phyloP scores from a whole-genome alignment of 805 yeast genomes.

The Debaryomyces castellii region DNA sequence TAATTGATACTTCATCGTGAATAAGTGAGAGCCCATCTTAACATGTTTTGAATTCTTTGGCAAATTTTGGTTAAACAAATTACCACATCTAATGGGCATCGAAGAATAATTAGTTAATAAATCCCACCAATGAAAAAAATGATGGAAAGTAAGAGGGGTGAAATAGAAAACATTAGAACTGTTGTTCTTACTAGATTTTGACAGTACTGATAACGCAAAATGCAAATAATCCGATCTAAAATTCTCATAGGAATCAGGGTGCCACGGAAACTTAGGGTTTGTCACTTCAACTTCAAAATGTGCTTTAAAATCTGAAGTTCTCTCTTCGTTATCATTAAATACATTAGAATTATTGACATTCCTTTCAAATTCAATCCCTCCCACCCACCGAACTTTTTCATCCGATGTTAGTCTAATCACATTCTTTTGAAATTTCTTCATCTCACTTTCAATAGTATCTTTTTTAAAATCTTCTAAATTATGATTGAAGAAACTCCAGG shows the following conservation, averaged over 20 bases:
- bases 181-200: conserved; percentile 28
- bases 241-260: conserved; percentile 75
- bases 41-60: conserved; percentile 18
- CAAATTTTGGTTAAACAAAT: conserved; percentile 18
- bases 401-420: conserved; percentile 55
- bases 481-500: conserved; percentile 30
- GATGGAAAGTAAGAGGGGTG: conserved; percentile 37
- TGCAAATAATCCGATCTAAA: conserved; percentile 84
- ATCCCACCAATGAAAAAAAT: conserved; percentile 46
- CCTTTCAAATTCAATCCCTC: conserved; percentile 74
- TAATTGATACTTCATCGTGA: conserved; percentile 41
- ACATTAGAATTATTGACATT: conserved; percentile 36
- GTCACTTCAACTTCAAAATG: conserved; percentile 65
- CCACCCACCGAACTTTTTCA: conserved; percentile 73
- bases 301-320: conserved; percentile 51
- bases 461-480: conserved; percentile 13
- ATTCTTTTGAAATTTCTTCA: conserved; percentile 35
- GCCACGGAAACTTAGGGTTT: conserved; percentile 54
- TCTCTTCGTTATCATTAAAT: conserved; percentile 38
- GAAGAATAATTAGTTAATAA: conserved; percentile 30
- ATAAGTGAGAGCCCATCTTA: conserved; percentile 38
- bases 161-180: conserved; percentile 36
- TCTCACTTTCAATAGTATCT: conserved; percentile 21
- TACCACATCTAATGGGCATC: conserved; percentile 37
- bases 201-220: conserved; percentile 38